These are phyloP conservation scores for Favolaschia claudopus DNA, from an alignment of 768 basidiomycete genomes.

Conservation along the genomic window DNA sequence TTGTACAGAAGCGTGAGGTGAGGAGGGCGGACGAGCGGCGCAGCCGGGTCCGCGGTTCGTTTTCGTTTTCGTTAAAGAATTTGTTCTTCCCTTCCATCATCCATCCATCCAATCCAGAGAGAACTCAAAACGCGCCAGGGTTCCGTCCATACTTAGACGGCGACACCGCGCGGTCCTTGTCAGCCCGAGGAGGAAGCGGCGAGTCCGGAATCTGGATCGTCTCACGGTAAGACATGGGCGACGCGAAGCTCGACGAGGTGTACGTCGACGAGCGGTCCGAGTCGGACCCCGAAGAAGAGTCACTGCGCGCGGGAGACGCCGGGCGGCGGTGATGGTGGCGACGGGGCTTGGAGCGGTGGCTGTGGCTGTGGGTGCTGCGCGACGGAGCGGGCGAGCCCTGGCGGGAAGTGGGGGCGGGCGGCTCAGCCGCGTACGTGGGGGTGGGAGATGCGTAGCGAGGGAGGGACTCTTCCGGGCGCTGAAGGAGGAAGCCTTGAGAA, in stretches of 20 bases:
- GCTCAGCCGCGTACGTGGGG: conserved; percentile 21
- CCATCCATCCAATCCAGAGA: too few relatives aligned
- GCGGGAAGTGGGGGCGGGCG: background rate
- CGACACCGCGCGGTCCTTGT: conserved; percentile 9
- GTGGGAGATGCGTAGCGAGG: conserved; percentile 57
- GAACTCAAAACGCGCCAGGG: conserved; percentile 20
- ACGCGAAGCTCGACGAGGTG: conserved; percentile 48
- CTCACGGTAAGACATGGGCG: conserved; percentile 36
- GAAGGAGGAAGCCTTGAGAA: conserved; percentile 68
- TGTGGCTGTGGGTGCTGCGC: background rate
- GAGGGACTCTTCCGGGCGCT: conserved; percentile 64
- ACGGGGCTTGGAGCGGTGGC: background rate
- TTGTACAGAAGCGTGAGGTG: too few relatives aligned
- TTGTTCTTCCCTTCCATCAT: too few relatives aligned
- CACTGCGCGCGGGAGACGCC: conserved; percentile 13
- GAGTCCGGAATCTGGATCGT: conserved; percentile 31
- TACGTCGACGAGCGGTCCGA: conserved; percentile 20
- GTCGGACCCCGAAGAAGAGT: conserved; percentile 18
- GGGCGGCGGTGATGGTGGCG: background rate
- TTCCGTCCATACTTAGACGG: conserved; percentile 14
- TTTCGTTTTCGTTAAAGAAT: conserved; percentile 47
- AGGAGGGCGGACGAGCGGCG: too few relatives aligned
- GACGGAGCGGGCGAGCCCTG: conserved; percentile 3
- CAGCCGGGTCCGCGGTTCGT: too few relatives aligned
- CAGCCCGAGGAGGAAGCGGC: conserved; percentile 13